Base-by-base conservation (phyloP, 2,329 filamentous ascomycete genomes). In the Zelopaecilomyces penicillatus region DNA sequence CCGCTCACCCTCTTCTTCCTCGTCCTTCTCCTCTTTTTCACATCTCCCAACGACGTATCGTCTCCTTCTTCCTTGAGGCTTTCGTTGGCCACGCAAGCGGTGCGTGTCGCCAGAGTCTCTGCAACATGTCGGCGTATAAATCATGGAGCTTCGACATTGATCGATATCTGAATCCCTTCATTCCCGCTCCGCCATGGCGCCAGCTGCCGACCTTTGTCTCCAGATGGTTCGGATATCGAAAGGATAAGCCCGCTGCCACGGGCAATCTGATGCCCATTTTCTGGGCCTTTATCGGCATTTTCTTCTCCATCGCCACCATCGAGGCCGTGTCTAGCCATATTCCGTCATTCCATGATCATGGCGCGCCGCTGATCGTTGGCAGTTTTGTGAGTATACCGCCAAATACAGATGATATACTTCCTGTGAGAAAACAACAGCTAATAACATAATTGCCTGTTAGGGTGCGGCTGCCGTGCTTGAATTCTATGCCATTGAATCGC, bases 401-500 rank as follows among this genome's bases (percentile, higher is more conserved):
- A 7, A 29, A 12, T 7, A 33, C 2, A 9, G 19, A 11, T 10
- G 27, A 31, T 29, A 34, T n/a, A 28, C 5, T 28, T 6, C 9
- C 4, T 37, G 26, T 27, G 12, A 29, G 29, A 12, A n/a, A 6
- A 27, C 29, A 27, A 19, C 19, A 26, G 11, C 42, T 50, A 27
- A 47, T 30, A 6, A 34, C 4, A 30, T 33, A 19, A 2, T n/a
- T 9, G 3, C 5, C 19, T 4, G 5, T 12, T 30, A 85, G 81
- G 85, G 85, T 42, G 85, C 85, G 4, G 80, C 83, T 3, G 84
- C 85, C 10, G 82, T 89, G n/a, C 74, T 89, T 33, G 76, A 85
- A 55, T 89, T 85, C 62, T 81, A 82, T 54, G 73, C 78, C 39
- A 82, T 87, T 52, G 79, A 85, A 41, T 83, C 83, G 0, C 83